These are phyloP conservation scores for Pyrenula aspistea DNA, from an alignment of 495 filamentous ascomycete species.

Conservation along the genomic window DNA sequence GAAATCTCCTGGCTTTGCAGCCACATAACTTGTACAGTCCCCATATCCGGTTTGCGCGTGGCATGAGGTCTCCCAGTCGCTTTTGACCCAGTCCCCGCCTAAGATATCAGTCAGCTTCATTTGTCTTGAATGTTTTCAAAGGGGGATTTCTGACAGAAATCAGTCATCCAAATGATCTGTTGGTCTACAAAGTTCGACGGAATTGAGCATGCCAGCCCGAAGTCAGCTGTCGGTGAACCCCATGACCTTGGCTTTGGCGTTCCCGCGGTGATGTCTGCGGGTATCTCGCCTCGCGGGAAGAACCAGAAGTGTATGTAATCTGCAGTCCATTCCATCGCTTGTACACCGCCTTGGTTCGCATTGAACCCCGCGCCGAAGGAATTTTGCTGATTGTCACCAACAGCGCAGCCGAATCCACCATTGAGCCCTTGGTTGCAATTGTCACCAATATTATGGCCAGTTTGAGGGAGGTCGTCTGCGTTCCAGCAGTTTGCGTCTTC, in stretches of 20 bases:
- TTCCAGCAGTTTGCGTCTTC: neutral
- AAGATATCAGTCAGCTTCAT: too few relatives aligned
- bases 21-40: neutral
- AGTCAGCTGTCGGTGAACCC: constrained; percentile 39
- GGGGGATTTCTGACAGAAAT: too few relatives aligned
- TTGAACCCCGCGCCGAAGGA: constrained; percentile 50
- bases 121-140: too few relatives aligned
- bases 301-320: constrained; percentile 51
- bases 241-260: constrained; percentile 39
- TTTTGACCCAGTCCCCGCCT: neutral
- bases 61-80: neutral
- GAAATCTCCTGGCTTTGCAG: neutral
- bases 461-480: neutral
- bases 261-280: constrained; percentile 34
- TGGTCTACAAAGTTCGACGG: neutral
- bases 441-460: neutral
- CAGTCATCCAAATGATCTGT: neutral
- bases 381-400: constrained; percentile 18
- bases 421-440: neutral
- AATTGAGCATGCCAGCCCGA: neutral
- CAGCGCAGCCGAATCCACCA: constrained; percentile 23
- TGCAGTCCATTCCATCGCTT: constrained; percentile 51
- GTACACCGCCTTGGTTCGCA: constrained; percentile 42
- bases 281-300: constrained; percentile 35
- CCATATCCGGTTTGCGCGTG: neutral